Conservation (phyloP, 2,329 filamentous ascomycete genomes). For the Xylogone sp. region DNA sequence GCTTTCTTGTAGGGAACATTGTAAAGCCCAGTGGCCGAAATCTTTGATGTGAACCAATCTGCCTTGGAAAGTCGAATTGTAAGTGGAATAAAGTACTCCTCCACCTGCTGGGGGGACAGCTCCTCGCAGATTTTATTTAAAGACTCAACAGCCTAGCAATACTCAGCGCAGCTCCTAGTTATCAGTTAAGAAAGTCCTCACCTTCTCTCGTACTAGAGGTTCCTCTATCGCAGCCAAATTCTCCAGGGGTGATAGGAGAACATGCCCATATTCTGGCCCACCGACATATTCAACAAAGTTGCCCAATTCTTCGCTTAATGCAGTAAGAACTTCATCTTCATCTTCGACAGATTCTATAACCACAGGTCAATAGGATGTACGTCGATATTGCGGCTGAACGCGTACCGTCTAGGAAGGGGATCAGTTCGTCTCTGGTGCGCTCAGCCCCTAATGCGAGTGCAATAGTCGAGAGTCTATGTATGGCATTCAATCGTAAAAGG, state of each 20-base stretch:
- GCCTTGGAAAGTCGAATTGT: conserved; percentile 95
- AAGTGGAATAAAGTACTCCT: conserved; percentile 96
- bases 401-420: conserved; percentile 97
- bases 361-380: conserved; percentile 17
- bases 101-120: conserved; percentile 86
- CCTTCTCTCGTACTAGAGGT: conserved; percentile 96
- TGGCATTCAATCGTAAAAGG: conserved; percentile 94
- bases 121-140: conserved; percentile 98
- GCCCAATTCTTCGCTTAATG: conserved; percentile 93
- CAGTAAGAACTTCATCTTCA: conserved; percentile 96
- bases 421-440: conserved; percentile 95
- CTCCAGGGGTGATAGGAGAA: conserved; percentile 93
- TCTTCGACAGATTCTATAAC: conserved; percentile 93
- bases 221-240: conserved; percentile 98
- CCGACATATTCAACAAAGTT: conserved; percentile 97
- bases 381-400: conserved; percentile 19
- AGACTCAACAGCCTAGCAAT: conserved; percentile 83
- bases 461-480: conserved; percentile 96
- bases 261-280: conserved; percentile 88
- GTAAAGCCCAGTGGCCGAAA: conserved; percentile 94
- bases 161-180: conserved; percentile 12
- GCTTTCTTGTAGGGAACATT: conserved; percentile 92
- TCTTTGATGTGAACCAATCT: conserved; percentile 99
- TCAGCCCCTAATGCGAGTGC: conserved; percentile 93
- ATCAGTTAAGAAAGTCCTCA: conserved; percentile 35